Base-by-base conservation (phyloP, 2,329 filamentous ascomycete genomes). In the Sporothrix dimorphospora region DNA sequence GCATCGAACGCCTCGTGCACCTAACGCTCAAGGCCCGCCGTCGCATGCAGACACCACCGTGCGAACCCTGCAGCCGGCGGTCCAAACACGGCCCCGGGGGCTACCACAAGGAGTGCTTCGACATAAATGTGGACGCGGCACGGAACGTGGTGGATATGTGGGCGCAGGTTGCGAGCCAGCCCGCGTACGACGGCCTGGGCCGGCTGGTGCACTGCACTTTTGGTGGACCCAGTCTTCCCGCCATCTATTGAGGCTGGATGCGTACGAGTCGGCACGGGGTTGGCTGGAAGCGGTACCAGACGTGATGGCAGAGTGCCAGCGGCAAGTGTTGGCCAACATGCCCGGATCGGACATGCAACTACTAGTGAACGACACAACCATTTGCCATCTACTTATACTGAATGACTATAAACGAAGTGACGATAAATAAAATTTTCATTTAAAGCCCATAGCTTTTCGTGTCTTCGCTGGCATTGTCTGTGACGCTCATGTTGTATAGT, bases 1-100 rank as follows among this genome's bases (percentile, higher is more conserved):
- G 53, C 21, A 57, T 57, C 53, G 53, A 57, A 30, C 53, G 53
- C n/a, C 53, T 57, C 11, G 53, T 57, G 53, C 53, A 57, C 53
- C 21, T 57, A 9, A 57, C 53, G 53, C 53, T 57, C n/a, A n/a
- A 57, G 53, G n/a, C 24, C 53, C 21, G 53, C 21, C 53, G 53
- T 21, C 53, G 53, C 53, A 21, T 57, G 53, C 53, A 57, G 53
- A 14, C 21, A 21, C 53, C 53, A 21, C 53, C 53, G 53, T 57
- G 53, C 14, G 53, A 27, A 30, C 53, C 53, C n/a, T 57, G 53
- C 21, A n/a, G 53, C 53, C 53, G 14, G 21, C n/a, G 53, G 53
- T 57, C 53, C 53, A 57, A 57, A 21, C n/a, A 57, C n/a, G 53
- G 53, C 21, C 24, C 53, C 11, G 53, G 53, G 21, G 53, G 53